These are phyloP conservation scores for Dendrobium chrysotoxum DNA, from an alignment of 106 monocot genomes.

Conservation along the genomic window DNA sequence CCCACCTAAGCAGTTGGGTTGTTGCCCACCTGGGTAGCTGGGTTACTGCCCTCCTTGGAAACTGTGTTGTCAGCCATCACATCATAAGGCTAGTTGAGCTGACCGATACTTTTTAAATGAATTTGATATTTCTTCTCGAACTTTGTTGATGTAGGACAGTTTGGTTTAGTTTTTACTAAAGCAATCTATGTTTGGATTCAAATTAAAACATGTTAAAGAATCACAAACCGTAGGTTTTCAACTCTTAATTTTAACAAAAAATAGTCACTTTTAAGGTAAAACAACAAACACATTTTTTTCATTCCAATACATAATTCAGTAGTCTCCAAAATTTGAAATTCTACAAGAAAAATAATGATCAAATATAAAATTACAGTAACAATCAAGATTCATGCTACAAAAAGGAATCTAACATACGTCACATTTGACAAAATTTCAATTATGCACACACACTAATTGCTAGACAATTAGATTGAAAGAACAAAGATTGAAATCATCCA, in stretches of 20 bases:
- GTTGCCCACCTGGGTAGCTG: too few species aligned
- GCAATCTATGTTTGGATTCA: background rate
- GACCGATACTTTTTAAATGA: background rate
- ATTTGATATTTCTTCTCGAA: background rate
- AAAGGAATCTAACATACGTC: background rate
- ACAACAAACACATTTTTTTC: background rate
- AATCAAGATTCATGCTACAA: background rate
- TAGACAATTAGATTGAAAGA: too few species aligned
- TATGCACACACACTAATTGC: background rate
- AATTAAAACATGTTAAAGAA: background rate
- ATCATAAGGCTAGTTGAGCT: background rate
- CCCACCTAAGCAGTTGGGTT: too few species aligned
- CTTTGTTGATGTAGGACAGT: background rate
- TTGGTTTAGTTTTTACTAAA: background rate
- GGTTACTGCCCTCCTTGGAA: too few species aligned
- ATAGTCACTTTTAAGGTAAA: too few species aligned
- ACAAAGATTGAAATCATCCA: too few species aligned
- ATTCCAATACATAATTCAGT: background rate
- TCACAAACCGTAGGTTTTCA: background rate
- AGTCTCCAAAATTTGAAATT: background rate
- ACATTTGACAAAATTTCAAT: background rate
- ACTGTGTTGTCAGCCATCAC: too few species aligned
- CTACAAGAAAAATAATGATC: background rate
- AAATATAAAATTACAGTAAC: background rate
- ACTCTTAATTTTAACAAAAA: background rate